phyloP scores from a whole-genome alignment of 2,329 filamentous ascomycete genomes.

The Alternaria consortialis region DNA sequence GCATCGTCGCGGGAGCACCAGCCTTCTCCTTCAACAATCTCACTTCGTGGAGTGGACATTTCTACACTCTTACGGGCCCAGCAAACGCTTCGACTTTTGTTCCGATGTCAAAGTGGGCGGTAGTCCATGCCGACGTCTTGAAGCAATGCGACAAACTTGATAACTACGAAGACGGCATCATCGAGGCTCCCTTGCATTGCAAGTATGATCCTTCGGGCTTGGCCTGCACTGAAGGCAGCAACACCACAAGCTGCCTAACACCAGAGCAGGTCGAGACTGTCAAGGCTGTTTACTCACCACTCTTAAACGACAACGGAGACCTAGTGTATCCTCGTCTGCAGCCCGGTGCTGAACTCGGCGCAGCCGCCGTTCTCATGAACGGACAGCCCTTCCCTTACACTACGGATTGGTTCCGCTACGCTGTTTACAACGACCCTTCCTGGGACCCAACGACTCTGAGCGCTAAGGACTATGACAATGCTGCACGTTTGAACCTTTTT shows the following conservation, averaged over 20 bases:
- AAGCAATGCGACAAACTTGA: constrained; percentile 62
- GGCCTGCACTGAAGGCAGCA: constrained; percentile 44
- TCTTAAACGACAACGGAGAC: constrained; percentile 54
- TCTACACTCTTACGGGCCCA: constrained; percentile 39
- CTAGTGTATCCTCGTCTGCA: constrained; percentile 63
- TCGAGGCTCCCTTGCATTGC: constrained; percentile 59
- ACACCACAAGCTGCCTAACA: constrained; percentile 56
- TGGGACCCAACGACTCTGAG: constrained; percentile 54
- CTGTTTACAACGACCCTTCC: constrained; percentile 56
- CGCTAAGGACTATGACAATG: constrained; percentile 54
- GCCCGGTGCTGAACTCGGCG: constrained; percentile 57
- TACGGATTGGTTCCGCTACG: constrained; percentile 60
- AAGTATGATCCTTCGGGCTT: constrained; percentile 54
- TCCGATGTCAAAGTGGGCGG: constrained; percentile 50
- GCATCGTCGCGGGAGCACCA: constrained; percentile 48
- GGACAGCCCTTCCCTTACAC: constrained; percentile 56
- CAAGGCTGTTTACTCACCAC: constrained; percentile 53
- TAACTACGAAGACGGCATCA: constrained; percentile 58
- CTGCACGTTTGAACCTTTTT: constrained; percentile 48
- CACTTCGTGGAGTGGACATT: constrained; percentile 45
- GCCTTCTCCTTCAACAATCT: constrained; percentile 47
- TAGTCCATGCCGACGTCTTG: constrained; percentile 54
- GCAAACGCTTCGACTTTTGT: constrained; percentile 51
- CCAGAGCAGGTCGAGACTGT: constrained; percentile 56
- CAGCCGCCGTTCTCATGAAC: constrained; percentile 50